Base-by-base conservation (phyloP, 257 asterid species). In the Verbascum thapsus region DNA sequence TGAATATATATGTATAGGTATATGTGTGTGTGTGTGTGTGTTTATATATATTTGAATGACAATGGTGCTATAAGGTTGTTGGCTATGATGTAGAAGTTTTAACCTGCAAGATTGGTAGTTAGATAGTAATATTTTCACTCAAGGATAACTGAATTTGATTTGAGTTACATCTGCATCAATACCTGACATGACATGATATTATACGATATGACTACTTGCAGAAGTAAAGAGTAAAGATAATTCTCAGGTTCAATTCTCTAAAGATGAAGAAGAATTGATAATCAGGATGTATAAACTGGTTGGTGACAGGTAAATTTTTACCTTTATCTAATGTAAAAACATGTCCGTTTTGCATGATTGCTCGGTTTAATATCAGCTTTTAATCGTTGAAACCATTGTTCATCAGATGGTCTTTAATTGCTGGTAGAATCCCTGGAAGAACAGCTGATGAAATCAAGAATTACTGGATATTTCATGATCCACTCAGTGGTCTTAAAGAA, bases 361-460 rank as follows among this genome's bases (percentile, higher is more conserved):
- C 5, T 26, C 32, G 32, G 32, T 26, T 1, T 26, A 43, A 4
- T 18, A n/a, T 49, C 15, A 44, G 11, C 43, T 40, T 17, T 42
- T 26, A 11, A 9, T 26, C 5, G 54, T 18, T 22, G 38, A 26
- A 26, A 26, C 32, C 5, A 17, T 13, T 19, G 40, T 41, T 0
- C 44, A 32, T 19, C 69, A 78, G 84, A 66, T 80, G 89, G 89
- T 61, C 84, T 15, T 53, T 83, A 22, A 83, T 80, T 23, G 89
- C 89, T 35, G 86, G 86, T 64, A 72, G 88, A 61, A 77, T 82
- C 10, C 85, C 88, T 13, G 85, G 88, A 68, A 83, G 84, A 80
- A 83, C 44, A 53, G 84, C 83, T 0, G 68, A 80, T 54, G 79
- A 83, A 49, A 75, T 80, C 51, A 70, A 80, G 60, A 73, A 71